Conservation (phyloP, 2,329 filamentous ascomycete genomes). For the Sodiomyces alkalinus region DNA sequence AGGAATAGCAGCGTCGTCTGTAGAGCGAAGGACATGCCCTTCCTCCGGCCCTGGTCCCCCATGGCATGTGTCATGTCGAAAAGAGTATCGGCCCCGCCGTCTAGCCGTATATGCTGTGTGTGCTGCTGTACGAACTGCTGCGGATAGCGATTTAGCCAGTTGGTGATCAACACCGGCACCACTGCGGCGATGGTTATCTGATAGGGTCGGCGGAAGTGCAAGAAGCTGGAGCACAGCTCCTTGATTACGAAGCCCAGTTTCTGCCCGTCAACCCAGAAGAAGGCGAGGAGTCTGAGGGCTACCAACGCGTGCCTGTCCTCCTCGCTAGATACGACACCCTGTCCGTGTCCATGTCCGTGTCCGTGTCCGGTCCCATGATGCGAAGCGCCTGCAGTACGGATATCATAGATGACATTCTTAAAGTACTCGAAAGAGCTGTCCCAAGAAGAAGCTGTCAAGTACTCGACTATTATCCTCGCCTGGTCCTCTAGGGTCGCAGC, state of each 20-base stretch:
- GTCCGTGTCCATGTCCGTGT: too few relatives aligned
- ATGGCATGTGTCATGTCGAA: conserved; percentile 55
- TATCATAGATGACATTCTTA: conserved; percentile 32
- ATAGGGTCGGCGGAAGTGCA: conserved; percentile 48
- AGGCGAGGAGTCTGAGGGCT: conserved; percentile 42
- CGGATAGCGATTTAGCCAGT: conserved; percentile 52
- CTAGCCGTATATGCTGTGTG: conserved; percentile 42
- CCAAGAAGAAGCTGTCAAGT: conserved; percentile 51
- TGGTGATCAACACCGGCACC: conserved; percentile 45
- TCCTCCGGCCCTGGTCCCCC: conserved; percentile 40
- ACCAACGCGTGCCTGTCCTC: conserved; percentile 38
- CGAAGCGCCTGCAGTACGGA: conserved; percentile 26
- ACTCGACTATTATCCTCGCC: conserved; percentile 44
- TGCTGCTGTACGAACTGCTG: conserved; percentile 51
- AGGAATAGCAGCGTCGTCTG: conserved; percentile 48
- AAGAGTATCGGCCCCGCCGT: conserved; percentile 49
- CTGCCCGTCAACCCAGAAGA: conserved; percentile 47
- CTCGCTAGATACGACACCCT: conserved; percentile 23
- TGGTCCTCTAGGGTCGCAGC: conserved; percentile 34
- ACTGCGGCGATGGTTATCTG: conserved; percentile 49
- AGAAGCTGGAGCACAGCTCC: conserved; percentile 51
- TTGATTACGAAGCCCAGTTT: conserved; percentile 48
- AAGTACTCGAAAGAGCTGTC: conserved; percentile 42
- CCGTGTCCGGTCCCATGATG: conserved; percentile 21
- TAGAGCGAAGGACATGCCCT: conserved; percentile 42